phyloP scores from a whole-genome alignment of 441 rosid genomes.

The Erysimum pusillum region DNA sequence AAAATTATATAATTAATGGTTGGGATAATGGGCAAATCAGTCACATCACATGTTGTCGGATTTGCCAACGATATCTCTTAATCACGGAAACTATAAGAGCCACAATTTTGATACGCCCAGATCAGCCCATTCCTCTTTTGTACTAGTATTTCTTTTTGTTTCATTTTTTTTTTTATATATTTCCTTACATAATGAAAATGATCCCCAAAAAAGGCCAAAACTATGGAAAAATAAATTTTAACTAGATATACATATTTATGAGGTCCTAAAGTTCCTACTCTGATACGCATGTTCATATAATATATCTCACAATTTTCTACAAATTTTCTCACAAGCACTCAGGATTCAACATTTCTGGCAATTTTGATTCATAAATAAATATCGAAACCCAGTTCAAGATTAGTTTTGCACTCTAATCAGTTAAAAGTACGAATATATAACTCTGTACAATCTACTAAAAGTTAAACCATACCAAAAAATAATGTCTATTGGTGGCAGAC shows the following conservation, averaged over 20 bases:
- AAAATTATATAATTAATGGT: neutral
- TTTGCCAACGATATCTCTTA: conserved; percentile 34
- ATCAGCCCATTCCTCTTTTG: conserved; percentile 37
- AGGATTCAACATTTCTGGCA: conserved; percentile 23
- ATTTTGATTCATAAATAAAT: neutral
- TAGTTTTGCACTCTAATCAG: conserved; percentile 15
- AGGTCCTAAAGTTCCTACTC: conserved; percentile 2
- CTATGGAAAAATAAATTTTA: no score
- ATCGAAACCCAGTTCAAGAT: conserved; percentile 13
- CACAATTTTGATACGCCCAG: conserved; percentile 46
- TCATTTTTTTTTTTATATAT: neutral
- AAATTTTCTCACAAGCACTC: no score
- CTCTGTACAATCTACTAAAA: conserved; percentile 27
- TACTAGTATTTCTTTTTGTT: no score
- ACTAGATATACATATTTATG: no score
- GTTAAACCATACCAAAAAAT: conserved; percentile 17
- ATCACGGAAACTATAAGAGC: conserved; percentile 4
- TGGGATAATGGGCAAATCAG: conserved; percentile 44
- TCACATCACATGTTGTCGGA: conserved; percentile 40
- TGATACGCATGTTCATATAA: conserved; percentile 18
- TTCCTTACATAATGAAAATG: neutral
- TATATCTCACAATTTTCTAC: conserved; percentile 2
- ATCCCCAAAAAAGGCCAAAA: no score
- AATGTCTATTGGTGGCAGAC: conserved; percentile 14
- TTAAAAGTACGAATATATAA: neutral